Conservation (phyloP, 177 flowering plant genomes). For the Vitis hybrid region DNA sequence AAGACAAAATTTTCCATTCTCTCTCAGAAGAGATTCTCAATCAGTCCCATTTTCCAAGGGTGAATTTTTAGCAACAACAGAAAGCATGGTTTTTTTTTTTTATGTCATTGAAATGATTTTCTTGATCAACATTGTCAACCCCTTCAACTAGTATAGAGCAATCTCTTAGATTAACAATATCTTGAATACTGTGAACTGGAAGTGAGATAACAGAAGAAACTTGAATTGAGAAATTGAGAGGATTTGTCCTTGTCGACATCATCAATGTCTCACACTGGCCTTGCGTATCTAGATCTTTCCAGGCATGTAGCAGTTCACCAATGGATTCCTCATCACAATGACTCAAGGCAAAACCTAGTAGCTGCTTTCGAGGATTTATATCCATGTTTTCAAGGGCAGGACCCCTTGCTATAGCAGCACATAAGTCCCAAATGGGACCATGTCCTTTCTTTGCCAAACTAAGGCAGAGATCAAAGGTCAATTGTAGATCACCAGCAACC, state of each 20-base stretch:
- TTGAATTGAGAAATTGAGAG: constrained; percentile 43
- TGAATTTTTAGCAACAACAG: constrained; percentile 50
- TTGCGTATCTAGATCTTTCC: constrained; percentile 96
- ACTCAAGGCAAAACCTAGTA: too few species aligned
- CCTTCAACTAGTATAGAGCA: constrained; percentile 33
- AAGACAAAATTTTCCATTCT: constrained; percentile 71
- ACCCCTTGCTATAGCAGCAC: too few species aligned
- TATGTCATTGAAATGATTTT: constrained; percentile 28
- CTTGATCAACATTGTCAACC: constrained; percentile 33
- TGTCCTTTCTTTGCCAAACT: too few species aligned
- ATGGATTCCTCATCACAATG: constrained; percentile 95
- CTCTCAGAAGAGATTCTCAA: constrained; percentile 58
- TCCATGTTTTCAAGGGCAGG: too few species aligned
- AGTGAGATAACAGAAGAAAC: constrained; percentile 36
- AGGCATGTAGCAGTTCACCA: constrained; percentile 80
- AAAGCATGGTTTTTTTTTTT: constrained; percentile 30
- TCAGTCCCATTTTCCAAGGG: constrained; percentile 38
- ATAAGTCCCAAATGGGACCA: too few species aligned
- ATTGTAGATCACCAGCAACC: too few species aligned
- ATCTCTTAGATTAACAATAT: constrained; percentile 23
- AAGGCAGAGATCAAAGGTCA: too few species aligned
- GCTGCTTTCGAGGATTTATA: too few species aligned
- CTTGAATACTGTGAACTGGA: constrained; percentile 33
- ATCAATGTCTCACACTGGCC: constrained; percentile 70
- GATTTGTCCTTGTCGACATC: constrained; percentile 49